Conservation (phyloP, 176 grass and related monocot species). For the Microstegium vimineum region DNA sequence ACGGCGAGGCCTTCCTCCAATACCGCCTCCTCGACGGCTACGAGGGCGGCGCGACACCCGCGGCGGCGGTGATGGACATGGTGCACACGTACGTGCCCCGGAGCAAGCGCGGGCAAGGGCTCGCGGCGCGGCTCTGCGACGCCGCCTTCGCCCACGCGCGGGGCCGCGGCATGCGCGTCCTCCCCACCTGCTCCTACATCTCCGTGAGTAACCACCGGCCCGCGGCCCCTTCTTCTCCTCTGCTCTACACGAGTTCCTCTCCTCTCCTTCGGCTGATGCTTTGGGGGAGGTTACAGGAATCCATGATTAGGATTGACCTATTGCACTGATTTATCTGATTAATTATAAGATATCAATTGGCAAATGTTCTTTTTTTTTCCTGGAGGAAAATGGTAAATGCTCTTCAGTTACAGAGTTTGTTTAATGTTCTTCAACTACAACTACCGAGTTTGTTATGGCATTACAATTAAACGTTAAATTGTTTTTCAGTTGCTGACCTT, state of each 20-base stretch:
- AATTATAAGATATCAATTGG: neutral
- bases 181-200: constrained; percentile 90
- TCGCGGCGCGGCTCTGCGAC: constrained; percentile 71
- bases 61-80: constrained; percentile 60
- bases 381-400: neutral
- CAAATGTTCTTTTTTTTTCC: neutral
- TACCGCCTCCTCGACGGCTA: constrained; percentile 41
- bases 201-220: constrained; percentile 19
- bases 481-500: neutral
- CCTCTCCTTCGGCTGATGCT: neutral
- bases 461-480: neutral
- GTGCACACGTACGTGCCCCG: constrained; percentile 80
- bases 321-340: neutral
- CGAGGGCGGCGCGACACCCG: neutral
- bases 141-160: constrained; percentile 67
- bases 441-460: neutral
- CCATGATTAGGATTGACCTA: neutral
- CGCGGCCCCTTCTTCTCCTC: neutral
- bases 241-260: neutral
- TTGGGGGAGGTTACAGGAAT: neutral
- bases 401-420: no score
- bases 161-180: constrained; percentile 34
- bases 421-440: neutral
- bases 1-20: constrained; percentile 66
- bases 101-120: constrained; percentile 75